A percentile compares a stretch with the other conserved stretches of the same genome.
Conservation (phyloP, 495 filamentous ascomycete genomes). For the Talaromyces thailandensis region DNA sequence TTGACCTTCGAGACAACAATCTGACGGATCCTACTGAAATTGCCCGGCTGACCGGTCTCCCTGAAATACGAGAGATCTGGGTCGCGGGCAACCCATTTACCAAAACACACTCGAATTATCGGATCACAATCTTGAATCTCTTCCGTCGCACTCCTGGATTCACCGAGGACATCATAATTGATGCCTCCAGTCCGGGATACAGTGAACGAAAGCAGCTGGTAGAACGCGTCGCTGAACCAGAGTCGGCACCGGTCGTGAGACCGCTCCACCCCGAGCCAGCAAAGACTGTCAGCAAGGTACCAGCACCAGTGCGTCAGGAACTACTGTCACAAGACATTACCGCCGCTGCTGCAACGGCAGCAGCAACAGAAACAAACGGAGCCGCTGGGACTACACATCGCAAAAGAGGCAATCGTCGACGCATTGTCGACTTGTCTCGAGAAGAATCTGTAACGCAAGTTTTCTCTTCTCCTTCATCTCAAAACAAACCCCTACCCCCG, state of each 20-base stretch:
- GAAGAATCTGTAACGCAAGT: constrained; percentile 39
- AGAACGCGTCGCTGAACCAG: constrained; percentile 69
- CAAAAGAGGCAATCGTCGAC: constrained; percentile 52
- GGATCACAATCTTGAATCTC: constrained; percentile 88
- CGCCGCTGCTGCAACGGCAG: constrained; percentile 10
- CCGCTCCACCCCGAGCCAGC: constrained; percentile 46
- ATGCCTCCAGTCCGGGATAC: constrained; percentile 69
- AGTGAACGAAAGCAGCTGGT: constrained; percentile 75
- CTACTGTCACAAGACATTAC: constrained; percentile 29
- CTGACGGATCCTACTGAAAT: constrained; percentile 85
- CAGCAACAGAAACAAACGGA: constrained; percentile 40
- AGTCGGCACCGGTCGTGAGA: constrained; percentile 68
- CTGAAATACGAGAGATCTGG: constrained; percentile 87
- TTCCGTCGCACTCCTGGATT: constrained; percentile 91
- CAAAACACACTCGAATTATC: constrained; percentile 75
- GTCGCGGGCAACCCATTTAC: constrained; percentile 85
- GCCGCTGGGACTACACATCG: constrained; percentile 32
- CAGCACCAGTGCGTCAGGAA: constrained; percentile 8
- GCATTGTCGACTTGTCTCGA: constrained; percentile 75
- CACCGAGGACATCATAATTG: constrained; percentile 82
- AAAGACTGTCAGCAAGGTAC: constrained; percentile 52
- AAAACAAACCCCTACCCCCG: constrained; percentile 1
- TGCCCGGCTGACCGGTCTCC: constrained; percentile 79
- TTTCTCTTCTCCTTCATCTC: constrained; percentile 5
- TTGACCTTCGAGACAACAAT: constrained; percentile 89